Evolutionary conservation across 2,329 filamentous ascomycete species (phyloP).

Genomic region (Trichoderma guizhouense): DNA sequence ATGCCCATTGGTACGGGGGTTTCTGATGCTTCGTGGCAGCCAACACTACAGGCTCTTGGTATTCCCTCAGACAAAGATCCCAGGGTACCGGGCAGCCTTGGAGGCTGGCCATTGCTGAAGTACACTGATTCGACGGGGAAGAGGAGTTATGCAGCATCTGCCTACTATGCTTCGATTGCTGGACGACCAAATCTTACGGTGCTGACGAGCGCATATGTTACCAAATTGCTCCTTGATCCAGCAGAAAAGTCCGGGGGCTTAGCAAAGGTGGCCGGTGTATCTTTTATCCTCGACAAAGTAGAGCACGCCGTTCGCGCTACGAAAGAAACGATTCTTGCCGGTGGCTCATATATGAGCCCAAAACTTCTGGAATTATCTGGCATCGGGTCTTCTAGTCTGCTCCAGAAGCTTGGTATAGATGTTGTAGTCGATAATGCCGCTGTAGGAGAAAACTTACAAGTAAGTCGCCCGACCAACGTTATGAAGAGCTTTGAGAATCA

Average conservation of each 20-base stretch:
- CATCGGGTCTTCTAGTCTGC: constrained; percentile 44
- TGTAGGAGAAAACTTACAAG: constrained; percentile 49
- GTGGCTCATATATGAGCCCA: constrained; percentile 55
- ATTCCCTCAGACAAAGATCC: neutral
- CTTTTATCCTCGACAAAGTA: neutral
- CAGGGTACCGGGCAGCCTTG: neutral
- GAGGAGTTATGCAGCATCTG: constrained; percentile 2
- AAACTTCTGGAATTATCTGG: constrained; percentile 59
- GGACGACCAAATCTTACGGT: neutral
- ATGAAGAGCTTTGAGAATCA: neutral
- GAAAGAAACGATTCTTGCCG: constrained; percentile 52
- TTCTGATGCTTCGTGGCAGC: neutral
- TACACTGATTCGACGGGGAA: neutral
- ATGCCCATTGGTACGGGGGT: neutral
- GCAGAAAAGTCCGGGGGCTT: neutral
- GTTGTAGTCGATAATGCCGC: constrained; percentile 39
- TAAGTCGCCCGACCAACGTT: neutral
- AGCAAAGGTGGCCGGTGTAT: neutral
- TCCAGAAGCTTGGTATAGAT: constrained; percentile 37
- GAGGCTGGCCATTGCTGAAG: neutral
- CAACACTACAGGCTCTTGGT: neutral
- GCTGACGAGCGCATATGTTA: neutral
- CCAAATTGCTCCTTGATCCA: neutral
- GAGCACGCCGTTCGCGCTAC: neutral
- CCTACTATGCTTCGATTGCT: neutral